These are phyloP conservation scores for Blastobotrys elegans DNA, from an alignment of 1,139 yeast genomes.

Conservation along the genomic window DNA sequence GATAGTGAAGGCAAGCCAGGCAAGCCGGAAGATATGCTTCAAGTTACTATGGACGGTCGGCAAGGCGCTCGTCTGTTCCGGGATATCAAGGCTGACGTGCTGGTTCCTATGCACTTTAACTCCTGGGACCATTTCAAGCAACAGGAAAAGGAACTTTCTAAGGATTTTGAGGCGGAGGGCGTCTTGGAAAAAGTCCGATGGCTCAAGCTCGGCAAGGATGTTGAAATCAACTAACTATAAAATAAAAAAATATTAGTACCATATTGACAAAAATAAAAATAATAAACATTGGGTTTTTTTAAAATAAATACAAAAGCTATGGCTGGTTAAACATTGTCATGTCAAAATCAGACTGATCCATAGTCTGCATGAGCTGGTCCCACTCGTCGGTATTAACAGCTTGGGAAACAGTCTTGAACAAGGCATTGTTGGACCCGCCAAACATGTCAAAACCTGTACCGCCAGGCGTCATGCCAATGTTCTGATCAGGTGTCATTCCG, in stretches of 20 bases:
- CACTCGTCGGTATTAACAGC: constrained; percentile 25
- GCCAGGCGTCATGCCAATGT: neutral
- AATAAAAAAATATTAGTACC: too few relatives aligned
- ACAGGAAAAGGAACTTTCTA: neutral
- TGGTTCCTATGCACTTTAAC: constrained; percentile 11
- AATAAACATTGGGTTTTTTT: too few relatives aligned
- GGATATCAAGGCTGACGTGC: constrained; percentile 3
- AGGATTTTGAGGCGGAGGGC: constrained; percentile 5
- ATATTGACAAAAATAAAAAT: too few relatives aligned
- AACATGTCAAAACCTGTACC: neutral
- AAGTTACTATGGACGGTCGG: constrained; percentile 11
- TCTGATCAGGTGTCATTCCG: neutral
- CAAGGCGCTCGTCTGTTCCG: constrained; percentile 8
- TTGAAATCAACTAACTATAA: too few relatives aligned
- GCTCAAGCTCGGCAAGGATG: too few relatives aligned
- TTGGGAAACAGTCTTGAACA: constrained; percentile 11
- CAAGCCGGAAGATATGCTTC: neutral
- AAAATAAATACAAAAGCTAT: neutral
- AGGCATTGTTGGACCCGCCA: neutral
- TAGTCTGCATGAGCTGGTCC: constrained; percentile 24
- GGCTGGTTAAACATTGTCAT: neutral
- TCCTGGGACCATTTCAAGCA: constrained; percentile 7
- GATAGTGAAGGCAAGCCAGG: constrained; percentile 2
- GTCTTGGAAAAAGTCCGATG: constrained; percentile 3
- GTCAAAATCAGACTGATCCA: constrained; percentile 13